Conservation (phyloP, 805 yeast species). For the Cyberlindnera maclurae region DNA sequence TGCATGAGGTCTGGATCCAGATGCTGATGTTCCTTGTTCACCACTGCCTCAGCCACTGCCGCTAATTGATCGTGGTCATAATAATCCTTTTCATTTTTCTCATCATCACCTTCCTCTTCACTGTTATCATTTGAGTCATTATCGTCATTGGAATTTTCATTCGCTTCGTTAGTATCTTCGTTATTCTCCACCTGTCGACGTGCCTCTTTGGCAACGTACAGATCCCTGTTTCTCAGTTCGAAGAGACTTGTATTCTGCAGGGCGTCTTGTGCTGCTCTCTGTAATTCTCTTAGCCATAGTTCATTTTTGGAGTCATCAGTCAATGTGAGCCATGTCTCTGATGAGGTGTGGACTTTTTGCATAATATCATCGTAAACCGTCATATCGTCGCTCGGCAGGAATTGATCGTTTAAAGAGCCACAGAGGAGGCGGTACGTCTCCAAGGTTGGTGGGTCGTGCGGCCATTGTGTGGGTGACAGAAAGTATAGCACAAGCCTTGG, state of each 20-base stretch:
- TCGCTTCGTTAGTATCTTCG: slow-evolving; percentile 1
- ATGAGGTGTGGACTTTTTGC: slow-evolving; percentile 37
- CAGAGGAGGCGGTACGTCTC: slow-evolving; percentile 34
- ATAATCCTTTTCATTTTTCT: slow-evolving; percentile 3
- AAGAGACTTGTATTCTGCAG: slow-evolving; percentile 33
- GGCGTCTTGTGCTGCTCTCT: slow-evolving; percentile 38
- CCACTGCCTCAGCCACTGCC: slow-evolving; percentile 25
- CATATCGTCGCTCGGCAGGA: slow-evolving; percentile 13
- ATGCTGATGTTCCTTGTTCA: slow-evolving; percentile 7
- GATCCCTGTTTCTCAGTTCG: slow-evolving; percentile 37
- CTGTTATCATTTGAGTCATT: slow-evolving; percentile 1
- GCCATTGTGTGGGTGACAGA: slow-evolving; percentile 40
- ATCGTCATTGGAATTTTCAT: slow-evolving; percentile 4
- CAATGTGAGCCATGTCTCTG: slow-evolving; percentile 37
- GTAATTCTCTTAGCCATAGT: slow-evolving; percentile 39
- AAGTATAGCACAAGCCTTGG: slow-evolving; percentile 42
- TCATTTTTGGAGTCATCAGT: slow-evolving; percentile 29
- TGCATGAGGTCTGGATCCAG: slow-evolving; percentile 15
- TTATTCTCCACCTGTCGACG: slow-evolving; percentile 4
- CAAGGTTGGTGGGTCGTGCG: slow-evolving; percentile 44
- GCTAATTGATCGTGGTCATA: slow-evolving; percentile 19
- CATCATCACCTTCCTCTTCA: slow-evolving; percentile 7
- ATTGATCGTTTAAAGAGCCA: slow-evolving; percentile 20
- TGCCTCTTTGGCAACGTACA: slow-evolving; percentile 30
- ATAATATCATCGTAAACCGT: slow-evolving; percentile 23